These are phyloP conservation scores for Pichia insulana DNA, from an alignment of 805 yeast species.

Conservation along the genomic window DNA sequence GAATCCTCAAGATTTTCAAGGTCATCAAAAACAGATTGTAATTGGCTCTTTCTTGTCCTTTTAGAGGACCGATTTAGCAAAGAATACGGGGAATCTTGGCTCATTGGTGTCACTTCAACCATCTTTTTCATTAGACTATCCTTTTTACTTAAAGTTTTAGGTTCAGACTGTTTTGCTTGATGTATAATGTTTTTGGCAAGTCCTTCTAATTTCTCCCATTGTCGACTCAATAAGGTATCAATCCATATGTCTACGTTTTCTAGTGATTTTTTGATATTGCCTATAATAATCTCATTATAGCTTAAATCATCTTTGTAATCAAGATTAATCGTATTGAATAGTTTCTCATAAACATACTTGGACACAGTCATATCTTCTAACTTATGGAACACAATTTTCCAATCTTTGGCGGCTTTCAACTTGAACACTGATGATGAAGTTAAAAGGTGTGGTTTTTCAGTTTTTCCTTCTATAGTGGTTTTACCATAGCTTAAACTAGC, in stretches of 20 bases:
- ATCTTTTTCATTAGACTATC: background rate
- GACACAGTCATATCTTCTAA: background rate
- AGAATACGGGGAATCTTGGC: background rate
- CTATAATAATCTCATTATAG: background rate
- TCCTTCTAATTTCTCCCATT: too few relatives aligned
- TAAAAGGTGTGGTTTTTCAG: background rate
- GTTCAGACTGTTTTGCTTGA: background rate
- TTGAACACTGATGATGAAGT: background rate
- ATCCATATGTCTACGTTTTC: conserved; percentile 3
- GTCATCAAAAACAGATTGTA: conserved; percentile 7
- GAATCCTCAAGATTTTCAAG: conserved; percentile 7
- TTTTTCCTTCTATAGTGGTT: background rate
- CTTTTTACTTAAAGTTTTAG: background rate
- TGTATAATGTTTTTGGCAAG: conserved; percentile 5
- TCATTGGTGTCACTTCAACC: conserved; percentile 5
- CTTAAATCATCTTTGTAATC: background rate
- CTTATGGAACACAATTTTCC: background rate
- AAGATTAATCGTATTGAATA: background rate
- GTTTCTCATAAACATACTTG: background rate
- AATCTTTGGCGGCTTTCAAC: background rate
- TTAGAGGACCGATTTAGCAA: conserved; percentile 1
- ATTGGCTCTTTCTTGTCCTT: conserved; percentile 5
- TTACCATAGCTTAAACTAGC: background rate
- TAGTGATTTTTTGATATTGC: too few relatives aligned
- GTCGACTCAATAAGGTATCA: background rate